Evolutionary conservation across 306 rosid species (phyloP).

Genomic region (Comarum palustre): DNA sequence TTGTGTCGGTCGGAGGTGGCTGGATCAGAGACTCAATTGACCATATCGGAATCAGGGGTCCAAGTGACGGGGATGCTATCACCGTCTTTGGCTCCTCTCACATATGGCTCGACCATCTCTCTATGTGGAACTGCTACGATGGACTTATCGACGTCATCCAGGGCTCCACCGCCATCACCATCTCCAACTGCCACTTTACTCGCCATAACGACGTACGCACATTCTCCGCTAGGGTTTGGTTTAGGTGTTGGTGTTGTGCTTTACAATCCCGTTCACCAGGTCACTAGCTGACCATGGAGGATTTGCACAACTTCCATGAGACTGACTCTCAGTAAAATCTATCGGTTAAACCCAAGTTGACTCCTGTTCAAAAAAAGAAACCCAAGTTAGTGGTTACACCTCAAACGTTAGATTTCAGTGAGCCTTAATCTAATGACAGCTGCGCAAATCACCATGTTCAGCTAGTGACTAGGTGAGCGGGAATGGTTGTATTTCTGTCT

Average conservation of each 20-base stretch:
- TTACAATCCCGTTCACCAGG: too few relatives aligned
- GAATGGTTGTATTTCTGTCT: neutral
- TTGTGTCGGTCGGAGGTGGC: constrained; percentile 35
- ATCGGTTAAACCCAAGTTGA: too few relatives aligned
- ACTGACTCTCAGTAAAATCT: too few relatives aligned
- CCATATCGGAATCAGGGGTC: constrained; percentile 48
- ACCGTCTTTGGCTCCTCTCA: constrained; percentile 59
- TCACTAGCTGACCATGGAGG: too few relatives aligned
- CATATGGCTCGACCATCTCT: constrained; percentile 81
- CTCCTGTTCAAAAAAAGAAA: too few relatives aligned
- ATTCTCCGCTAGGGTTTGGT: neutral
- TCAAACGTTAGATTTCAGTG: too few relatives aligned
- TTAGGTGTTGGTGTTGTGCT: neutral
- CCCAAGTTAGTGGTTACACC: too few relatives aligned
- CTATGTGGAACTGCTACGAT: constrained; percentile 54
- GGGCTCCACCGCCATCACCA: constrained; percentile 72
- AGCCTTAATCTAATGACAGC: too few relatives aligned
- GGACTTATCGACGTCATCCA: constrained; percentile 69
- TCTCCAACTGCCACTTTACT: constrained; percentile 73
- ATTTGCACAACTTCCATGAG: too few relatives aligned
- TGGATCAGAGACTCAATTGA: constrained; percentile 51
- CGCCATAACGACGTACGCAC: constrained; percentile 51
- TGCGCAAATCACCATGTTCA: too few relatives aligned
- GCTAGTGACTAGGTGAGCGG: too few relatives aligned
- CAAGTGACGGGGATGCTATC: constrained; percentile 75